phyloP scores from a whole-genome alignment of 1,284 basidiomycete genomes.

The Apiotrichum akiyoshidainum region DNA sequence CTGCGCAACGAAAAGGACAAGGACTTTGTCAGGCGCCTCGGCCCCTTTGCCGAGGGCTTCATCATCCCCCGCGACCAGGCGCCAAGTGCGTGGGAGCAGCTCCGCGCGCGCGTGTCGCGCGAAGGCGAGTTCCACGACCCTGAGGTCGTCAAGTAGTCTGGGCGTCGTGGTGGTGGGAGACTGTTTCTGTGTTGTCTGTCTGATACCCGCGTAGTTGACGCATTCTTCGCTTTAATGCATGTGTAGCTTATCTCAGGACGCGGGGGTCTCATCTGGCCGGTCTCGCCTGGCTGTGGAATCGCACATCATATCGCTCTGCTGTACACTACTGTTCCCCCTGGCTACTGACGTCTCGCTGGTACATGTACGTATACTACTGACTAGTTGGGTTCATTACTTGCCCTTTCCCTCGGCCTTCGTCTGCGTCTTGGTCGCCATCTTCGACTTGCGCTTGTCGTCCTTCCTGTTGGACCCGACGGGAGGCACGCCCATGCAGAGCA shows the following conservation, averaged over 20 bases:
- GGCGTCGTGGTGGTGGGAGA: neutral
- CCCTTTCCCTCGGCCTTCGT: neutral
- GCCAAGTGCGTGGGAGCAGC: constrained; percentile 23
- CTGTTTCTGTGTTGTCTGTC: neutral
- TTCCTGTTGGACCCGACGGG: too few species aligned
- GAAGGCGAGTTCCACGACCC: constrained; percentile 12
- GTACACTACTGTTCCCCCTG: too few species aligned
- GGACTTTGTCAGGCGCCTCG: constrained; percentile 31
- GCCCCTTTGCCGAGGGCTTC: constrained; percentile 32
- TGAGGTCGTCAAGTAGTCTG: too few species aligned
- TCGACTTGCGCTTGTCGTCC: neutral
- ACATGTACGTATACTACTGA: neutral
- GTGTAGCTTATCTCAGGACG: too few species aligned
- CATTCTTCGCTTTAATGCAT: too few species aligned
- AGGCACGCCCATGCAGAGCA: neutral
- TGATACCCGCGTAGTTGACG: too few species aligned
- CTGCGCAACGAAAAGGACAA: constrained; percentile 35
- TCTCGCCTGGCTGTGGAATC: too few species aligned
- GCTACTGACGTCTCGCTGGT: too few species aligned
- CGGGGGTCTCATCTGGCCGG: too few species aligned
- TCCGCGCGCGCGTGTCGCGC: constrained; percentile 22
- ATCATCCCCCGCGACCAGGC: constrained; percentile 26
- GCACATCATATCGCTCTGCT: too few species aligned
- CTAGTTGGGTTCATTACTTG: neutral
- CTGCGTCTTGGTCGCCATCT: neutral